A percentile compares a stretch with the other conserved stretches of the same genome.
phyloP scores from a whole-genome alignment of 345 rosid genomes.

The Angophora floribunda region DNA sequence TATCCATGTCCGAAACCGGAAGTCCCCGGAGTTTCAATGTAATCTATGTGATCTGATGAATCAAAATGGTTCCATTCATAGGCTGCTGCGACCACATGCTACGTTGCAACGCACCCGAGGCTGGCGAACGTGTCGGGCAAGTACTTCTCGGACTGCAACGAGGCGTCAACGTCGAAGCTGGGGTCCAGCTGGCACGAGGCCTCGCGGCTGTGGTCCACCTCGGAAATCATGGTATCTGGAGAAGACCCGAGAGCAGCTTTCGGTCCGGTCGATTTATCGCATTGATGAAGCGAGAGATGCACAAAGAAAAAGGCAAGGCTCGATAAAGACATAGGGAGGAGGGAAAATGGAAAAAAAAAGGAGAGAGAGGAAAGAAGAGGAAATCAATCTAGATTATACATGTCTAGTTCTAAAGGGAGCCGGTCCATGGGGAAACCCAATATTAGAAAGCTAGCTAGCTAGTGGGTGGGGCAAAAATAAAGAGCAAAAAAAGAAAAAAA shows the following conservation, averaged over 20 bases:
- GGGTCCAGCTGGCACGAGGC: constrained; percentile 69
- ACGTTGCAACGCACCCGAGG: constrained; percentile 64
- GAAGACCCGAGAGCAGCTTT: constrained; percentile 42
- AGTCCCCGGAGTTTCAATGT: not conserved
- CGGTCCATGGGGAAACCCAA: not conserved
- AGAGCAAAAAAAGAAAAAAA: not conserved
- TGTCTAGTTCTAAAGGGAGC: not conserved
- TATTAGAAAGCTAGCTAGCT: not conserved
- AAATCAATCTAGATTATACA: not conserved
- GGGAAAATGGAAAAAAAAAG: not conserved
- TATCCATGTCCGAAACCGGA: not conserved
- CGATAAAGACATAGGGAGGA: not conserved
- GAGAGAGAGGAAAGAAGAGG: not conserved
- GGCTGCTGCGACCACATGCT: constrained; percentile 98
- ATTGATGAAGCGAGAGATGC: not conserved
- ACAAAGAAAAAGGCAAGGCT: not conserved
- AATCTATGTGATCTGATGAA: not conserved
- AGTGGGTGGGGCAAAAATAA: not conserved
- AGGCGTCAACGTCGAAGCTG: constrained; percentile 59
- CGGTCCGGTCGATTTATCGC: constrained; percentile 12
- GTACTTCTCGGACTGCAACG: constrained; percentile 88
- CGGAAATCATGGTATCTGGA: constrained; percentile 67
- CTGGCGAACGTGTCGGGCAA: constrained; percentile 52
- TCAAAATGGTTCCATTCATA: not conserved
- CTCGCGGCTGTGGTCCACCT: constrained; percentile 67